Evolutionary conservation across 805 yeast genomes (phyloP).

Genomic region (Lipomyces orientalis): DNA sequence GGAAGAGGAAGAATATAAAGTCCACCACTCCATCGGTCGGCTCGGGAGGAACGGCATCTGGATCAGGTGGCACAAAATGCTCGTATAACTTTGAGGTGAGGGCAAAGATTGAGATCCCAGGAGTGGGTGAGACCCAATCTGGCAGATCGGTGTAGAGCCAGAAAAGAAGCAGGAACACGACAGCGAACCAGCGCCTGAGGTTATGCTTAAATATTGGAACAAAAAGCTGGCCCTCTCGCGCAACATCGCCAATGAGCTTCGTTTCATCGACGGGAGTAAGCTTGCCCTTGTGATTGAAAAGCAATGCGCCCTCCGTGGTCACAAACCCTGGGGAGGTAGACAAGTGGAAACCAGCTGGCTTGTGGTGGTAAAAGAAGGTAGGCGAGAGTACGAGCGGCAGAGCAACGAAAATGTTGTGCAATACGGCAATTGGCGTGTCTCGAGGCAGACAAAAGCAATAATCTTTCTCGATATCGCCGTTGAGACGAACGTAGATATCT

Average conservation of each 20-base stretch:
- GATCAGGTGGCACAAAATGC: constrained; percentile 47
- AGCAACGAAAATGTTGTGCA: constrained; percentile 64
- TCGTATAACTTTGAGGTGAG: constrained; percentile 51
- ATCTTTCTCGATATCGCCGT: constrained; percentile 83
- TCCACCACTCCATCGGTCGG: constrained; percentile 25
- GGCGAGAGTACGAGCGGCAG: constrained; percentile 84
- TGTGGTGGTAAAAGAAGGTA: constrained; percentile 66
- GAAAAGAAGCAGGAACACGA: constrained; percentile 48
- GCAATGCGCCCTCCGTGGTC: constrained; percentile 80
- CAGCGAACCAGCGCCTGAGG: constrained; percentile 41
- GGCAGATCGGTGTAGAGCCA: constrained; percentile 97
- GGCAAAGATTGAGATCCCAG: constrained; percentile 81
- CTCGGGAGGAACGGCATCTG: constrained; percentile 50
- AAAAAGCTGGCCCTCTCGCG: constrained; percentile 91
- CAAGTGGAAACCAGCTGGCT: constrained; percentile 69
- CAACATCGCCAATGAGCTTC: constrained; percentile 59
- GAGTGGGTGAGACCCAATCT: constrained; percentile 86
- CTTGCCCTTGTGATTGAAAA: constrained; percentile 57
- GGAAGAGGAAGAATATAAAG: constrained; percentile 69
- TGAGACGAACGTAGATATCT: constrained; percentile 74
- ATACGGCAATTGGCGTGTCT: constrained; percentile 59
- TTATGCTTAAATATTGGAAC: constrained; percentile 71
- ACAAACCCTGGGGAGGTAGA: constrained; percentile 76
- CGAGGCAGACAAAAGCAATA: constrained; percentile 81
- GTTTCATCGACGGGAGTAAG: constrained; percentile 55